A percentile compares a stretch with the other conserved stretches of the same genome.
Evolutionary conservation across 306 rosid genomes (phyloP).

Genomic region (Cucurbita maxima): DNA sequence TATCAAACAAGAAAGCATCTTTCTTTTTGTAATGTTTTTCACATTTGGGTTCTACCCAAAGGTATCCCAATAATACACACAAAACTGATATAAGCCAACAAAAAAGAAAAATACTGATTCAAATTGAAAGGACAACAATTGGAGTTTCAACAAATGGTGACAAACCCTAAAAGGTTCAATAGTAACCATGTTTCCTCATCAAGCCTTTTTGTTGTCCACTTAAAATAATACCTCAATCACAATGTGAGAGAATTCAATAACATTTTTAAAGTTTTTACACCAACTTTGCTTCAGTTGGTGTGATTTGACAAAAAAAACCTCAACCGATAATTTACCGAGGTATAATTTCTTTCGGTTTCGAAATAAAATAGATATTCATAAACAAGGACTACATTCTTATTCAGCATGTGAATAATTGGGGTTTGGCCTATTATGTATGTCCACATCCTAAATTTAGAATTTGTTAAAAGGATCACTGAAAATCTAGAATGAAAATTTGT

Average conservation of each 20-base stretch:
- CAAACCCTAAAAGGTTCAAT: background rate
- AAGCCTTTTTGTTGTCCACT: background rate
- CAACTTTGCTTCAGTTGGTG: no score
- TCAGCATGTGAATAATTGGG: no score
- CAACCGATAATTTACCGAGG: no score
- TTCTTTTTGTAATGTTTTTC: background rate
- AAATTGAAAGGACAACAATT: background rate
- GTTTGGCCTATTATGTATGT: no score
- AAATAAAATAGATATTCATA: no score
- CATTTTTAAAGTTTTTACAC: no score
- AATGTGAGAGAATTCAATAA: background rate
- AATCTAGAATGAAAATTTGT: background rate
- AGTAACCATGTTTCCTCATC: background rate
- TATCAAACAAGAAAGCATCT: background rate
- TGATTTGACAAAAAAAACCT: no score
- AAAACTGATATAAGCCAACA: background rate
- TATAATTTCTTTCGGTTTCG: no score
- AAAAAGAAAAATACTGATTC: background rate
- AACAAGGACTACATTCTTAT: no score
- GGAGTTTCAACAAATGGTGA: no score
- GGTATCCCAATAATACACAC: background rate
- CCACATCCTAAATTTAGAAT: background rate
- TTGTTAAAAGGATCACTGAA: background rate
- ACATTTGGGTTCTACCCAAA: background rate
- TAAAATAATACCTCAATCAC: background rate